Conservation (phyloP, 169 alveolate species). For the Blepharisma undulans region DNA sequence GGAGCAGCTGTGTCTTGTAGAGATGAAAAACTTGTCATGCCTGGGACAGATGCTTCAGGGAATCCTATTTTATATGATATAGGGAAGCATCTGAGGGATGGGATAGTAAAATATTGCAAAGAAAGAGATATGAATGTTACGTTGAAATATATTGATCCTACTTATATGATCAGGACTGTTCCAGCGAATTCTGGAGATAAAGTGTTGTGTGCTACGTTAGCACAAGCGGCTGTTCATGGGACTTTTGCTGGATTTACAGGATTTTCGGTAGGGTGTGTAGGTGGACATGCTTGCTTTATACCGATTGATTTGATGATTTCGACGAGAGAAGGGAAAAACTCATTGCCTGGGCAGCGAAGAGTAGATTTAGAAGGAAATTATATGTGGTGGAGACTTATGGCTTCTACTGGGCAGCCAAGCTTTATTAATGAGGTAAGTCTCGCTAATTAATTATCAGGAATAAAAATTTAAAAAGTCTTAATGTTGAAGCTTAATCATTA, state of each 20-base stretch:
- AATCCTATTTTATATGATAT: constrained; percentile 63
- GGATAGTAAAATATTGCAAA: constrained; percentile 76
- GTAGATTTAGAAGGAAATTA: constrained; percentile 35
- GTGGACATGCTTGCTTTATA: constrained; percentile 66
- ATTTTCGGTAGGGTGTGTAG: constrained; percentile 81
- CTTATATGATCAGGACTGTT: constrained; percentile 87
- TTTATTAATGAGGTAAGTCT: not conserved
- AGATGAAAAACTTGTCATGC: constrained; percentile 60
- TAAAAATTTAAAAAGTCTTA: too few relatives aligned
- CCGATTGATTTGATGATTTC: constrained; percentile 59
- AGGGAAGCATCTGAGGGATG: constrained; percentile 74
- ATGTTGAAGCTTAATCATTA: too few relatives aligned
- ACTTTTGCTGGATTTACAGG: constrained; percentile 89
- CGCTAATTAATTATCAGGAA: not conserved
- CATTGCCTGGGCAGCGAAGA: constrained; percentile 37
- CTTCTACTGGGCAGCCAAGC: constrained; percentile 47
- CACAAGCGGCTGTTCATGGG: constrained; percentile 87
- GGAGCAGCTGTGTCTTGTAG: constrained; percentile 86
- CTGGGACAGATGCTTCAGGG: constrained; percentile 69
- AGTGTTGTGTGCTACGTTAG: constrained; percentile 80
- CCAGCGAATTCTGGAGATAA: constrained; percentile 86
- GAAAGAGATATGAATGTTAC: constrained; percentile 71
- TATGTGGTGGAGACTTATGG: constrained; percentile 39
- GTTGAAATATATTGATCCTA: constrained; percentile 87
- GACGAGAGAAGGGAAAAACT: constrained; percentile 5